Evolutionary conservation across 2,329 filamentous ascomycete species (phyloP).

Genomic region (Fusarium longipes): DNA sequence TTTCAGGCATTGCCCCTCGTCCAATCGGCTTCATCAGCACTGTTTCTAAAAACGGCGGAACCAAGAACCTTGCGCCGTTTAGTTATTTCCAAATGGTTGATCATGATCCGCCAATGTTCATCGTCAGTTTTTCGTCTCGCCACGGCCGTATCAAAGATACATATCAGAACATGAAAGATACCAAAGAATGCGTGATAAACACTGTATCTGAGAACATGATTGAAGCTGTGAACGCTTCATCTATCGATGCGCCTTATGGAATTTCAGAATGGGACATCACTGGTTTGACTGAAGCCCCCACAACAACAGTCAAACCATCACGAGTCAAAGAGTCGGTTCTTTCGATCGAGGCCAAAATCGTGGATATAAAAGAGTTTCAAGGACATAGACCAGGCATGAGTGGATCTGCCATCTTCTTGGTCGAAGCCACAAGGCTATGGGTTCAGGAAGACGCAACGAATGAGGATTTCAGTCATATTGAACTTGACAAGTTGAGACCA

Average conservation of each 20-base stretch:
- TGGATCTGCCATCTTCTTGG: constrained; percentile 76
- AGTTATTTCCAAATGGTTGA: constrained; percentile 86
- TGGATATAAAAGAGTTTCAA: constrained; percentile 81
- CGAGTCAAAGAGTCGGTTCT: constrained; percentile 87
- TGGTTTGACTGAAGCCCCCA: constrained; percentile 78
- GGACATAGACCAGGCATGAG: constrained; percentile 78
- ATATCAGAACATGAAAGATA: constrained; percentile 77
- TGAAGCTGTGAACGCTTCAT: constrained; percentile 85
- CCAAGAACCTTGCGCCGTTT: constrained; percentile 84
- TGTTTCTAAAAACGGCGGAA: constrained; percentile 66
- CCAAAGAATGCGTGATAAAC: constrained; percentile 83
- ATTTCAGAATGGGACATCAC: constrained; percentile 82
- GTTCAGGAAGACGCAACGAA: constrained; percentile 88
- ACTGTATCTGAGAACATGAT: constrained; percentile 86
- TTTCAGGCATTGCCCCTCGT: constrained; percentile 81
- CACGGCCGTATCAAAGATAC: constrained; percentile 77
- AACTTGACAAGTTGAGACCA: constrained; percentile 80
- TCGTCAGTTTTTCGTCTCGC: constrained; percentile 63
- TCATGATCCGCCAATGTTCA: constrained; percentile 89
- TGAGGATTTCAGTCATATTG: constrained; percentile 77
- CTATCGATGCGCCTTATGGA: constrained; percentile 81
- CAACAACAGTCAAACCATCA: constrained; percentile 73
- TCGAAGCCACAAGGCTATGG: constrained; percentile 91
- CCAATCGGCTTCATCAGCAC: constrained; percentile 74
- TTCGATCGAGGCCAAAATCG: constrained; percentile 82